Base-by-base conservation (phyloP, 345 rosid species). In the Combretum micranthum region DNA sequence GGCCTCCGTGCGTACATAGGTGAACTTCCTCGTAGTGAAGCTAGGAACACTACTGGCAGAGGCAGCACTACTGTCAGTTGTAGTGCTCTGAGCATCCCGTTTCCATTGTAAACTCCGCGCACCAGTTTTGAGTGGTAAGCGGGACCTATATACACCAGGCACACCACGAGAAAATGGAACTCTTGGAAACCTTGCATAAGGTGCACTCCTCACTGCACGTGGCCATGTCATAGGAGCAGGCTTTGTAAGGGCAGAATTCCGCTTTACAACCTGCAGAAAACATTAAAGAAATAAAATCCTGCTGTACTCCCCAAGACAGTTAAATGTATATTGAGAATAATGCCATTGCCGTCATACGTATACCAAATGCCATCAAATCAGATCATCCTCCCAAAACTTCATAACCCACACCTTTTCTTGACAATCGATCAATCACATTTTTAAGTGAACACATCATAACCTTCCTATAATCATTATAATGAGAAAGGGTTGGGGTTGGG, bases 81-180 rank as follows among this genome's bases (percentile, higher is more conserved):
- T 48, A 46, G 71, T 44, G 53, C 57, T 57, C 52, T 74, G 87
- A 16, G 78, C 69, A 65, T 82, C 95, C 5, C 97, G 94, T 73
- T 81, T 94, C 99, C 99, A 94, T 69, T 94, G 97, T 72, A 89
- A 69, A 64, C 95, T 94, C 76, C 97, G 74, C 42, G 85, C 83
- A 68, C 99, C 96, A 39, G 52, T 74, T 69, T 83, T 93, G 47
- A 82, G 42, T 4, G 75, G 71, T 16, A 76, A 73, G 42, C 81
- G 91, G 42, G 87, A 71, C 68, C 96, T 77, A 66, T 79, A 84
- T n/a, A 64, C 58, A 64, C 82, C 80, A n/a, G 72, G 64, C 23
- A 71, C 65, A 50, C 93, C 93, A 72, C 99, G 78, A 21, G 73
- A 53, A 59, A 79, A 87, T 42, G 90, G 48, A 22, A 61, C 77